These are phyloP conservation scores for Eremothecium sinecaudum DNA, from an alignment of 1,139 yeast genomes.

Conservation along the genomic window DNA sequence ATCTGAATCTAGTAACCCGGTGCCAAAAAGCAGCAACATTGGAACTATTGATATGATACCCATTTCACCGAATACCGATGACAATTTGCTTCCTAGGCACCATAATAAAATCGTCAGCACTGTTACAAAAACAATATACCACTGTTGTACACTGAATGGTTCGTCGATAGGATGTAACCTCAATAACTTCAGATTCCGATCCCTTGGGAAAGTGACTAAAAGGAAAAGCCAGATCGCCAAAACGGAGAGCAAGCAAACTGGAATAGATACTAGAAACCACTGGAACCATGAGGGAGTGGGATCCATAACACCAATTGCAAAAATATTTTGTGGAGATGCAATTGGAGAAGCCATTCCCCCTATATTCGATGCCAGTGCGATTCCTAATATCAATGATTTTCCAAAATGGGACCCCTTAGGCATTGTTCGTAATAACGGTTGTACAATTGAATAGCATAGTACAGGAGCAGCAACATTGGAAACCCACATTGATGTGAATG, in stretches of 20 bases:
- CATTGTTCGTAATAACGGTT: conserved; percentile 72
- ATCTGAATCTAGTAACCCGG: conserved; percentile 72
- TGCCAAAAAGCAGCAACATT: conserved; percentile 73
- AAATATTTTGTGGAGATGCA: conserved; percentile 89
- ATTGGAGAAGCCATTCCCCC: conserved; percentile 98
- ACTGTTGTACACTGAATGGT: conserved; percentile 60
- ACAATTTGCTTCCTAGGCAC: conserved; percentile 71
- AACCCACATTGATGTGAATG: conserved; percentile 89
- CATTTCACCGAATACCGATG: conserved; percentile 71
- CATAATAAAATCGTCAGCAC: conserved; percentile 66
- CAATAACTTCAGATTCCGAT: conserved; percentile 43
- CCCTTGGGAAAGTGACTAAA: conserved; percentile 57
- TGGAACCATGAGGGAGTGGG: conserved; percentile 93
- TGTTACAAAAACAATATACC: conserved; percentile 58
- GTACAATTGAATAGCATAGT: conserved; percentile 78
- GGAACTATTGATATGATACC: conserved; percentile 86
- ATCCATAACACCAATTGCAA: conserved; percentile 77
- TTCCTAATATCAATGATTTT: conserved; percentile 76
- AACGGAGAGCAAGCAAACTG: conserved; percentile 58
- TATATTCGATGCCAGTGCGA: conserved; percentile 82
- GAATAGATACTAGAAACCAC: conserved; percentile 84
- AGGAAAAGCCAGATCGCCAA: conserved; percentile 64
- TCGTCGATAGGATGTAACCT: conserved; percentile 58
- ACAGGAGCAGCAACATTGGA: conserved; percentile 96
- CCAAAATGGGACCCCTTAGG: conserved; percentile 74